phyloP scores from a whole-genome alignment of 257 asterid species.

The Nicotiana knightiana region DNA sequence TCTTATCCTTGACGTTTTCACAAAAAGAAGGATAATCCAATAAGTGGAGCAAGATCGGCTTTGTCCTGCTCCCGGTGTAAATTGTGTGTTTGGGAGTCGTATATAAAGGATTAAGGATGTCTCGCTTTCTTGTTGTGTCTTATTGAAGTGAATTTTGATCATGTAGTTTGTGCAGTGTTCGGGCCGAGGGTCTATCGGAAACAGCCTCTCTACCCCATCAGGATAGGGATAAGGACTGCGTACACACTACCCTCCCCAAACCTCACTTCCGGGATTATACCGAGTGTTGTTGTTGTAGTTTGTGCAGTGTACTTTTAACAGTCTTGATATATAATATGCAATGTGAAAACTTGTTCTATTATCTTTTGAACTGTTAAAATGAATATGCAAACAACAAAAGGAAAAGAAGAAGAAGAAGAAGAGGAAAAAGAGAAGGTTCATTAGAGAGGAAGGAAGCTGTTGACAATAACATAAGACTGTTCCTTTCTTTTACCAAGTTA shows the following conservation, averaged over 20 bases:
- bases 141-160: not conserved
- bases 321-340: too few species aligned
- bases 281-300: too few species aligned
- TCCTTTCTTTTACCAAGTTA: not conserved
- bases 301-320: too few species aligned
- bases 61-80: not conserved
- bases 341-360: too few species aligned
- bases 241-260: too few species aligned
- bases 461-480: not conserved
- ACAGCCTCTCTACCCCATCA: too few species aligned
- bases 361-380: too few species aligned
- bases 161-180: not conserved
- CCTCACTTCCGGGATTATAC: too few species aligned
- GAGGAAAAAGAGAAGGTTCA: not conserved
- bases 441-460: not conserved
- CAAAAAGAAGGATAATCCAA: not conserved
- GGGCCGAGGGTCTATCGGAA: too few species aligned
- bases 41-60: not conserved
- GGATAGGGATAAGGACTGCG: too few species aligned
- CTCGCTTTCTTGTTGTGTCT: not conserved
- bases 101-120: not conserved
- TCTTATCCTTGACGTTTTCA: not conserved
- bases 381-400: not conserved
- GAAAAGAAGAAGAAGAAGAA: not conserved
- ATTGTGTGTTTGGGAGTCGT: not conserved